Percentiles rank a stretch among this genome's conserved stretches.
These are phyloP conservation scores for Tricholomella constricta DNA, from an alignment of 768 basidiomycete genomes.

Conservation along the genomic window DNA sequence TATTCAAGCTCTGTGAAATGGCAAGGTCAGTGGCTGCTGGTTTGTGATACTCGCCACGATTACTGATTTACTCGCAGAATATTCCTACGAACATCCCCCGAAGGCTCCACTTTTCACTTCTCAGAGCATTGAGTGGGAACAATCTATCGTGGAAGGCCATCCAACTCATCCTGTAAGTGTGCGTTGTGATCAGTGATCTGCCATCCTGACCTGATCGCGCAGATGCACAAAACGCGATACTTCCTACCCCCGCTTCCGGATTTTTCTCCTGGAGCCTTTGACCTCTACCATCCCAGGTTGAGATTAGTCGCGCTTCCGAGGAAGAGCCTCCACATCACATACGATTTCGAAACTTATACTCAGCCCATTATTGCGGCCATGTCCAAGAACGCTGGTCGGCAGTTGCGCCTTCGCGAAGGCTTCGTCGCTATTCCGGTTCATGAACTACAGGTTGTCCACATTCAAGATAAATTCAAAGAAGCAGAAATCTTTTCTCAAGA, in stretches of 20 bases:
- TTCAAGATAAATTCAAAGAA: slow-evolving; percentile 51
- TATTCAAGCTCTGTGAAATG: slow-evolving; percentile 52
- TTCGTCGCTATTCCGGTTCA: slow-evolving; percentile 53
- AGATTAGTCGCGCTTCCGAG: slow-evolving; percentile 50
- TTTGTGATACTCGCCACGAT: too few species aligned
- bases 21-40: slow-evolving; percentile 42
- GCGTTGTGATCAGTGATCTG: not conserved
- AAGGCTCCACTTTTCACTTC: slow-evolving; percentile 44
- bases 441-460: slow-evolving; percentile 53
- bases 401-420: slow-evolving; percentile 34
- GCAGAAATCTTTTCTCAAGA: slow-evolving; percentile 43
- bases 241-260: slow-evolving; percentile 53
- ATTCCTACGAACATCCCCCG: slow-evolving; percentile 54
- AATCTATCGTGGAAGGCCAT: slow-evolving; percentile 62
- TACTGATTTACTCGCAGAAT: slow-evolving; percentile 25
- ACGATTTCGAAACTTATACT: slow-evolving; percentile 48
- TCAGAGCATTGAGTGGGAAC: slow-evolving; percentile 59
- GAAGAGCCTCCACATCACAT: slow-evolving; percentile 45
- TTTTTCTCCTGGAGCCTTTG: slow-evolving; percentile 47
- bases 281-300: slow-evolving; percentile 50
- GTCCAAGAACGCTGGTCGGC: slow-evolving; percentile 36
- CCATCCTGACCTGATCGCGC: not conserved
- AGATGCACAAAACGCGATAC: slow-evolving; percentile 62
- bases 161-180: slow-evolving; percentile 56
- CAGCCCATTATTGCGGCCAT: slow-evolving; percentile 43